Conservation (phyloP, 805 yeast species). For the Priceomyces castillae region DNA sequence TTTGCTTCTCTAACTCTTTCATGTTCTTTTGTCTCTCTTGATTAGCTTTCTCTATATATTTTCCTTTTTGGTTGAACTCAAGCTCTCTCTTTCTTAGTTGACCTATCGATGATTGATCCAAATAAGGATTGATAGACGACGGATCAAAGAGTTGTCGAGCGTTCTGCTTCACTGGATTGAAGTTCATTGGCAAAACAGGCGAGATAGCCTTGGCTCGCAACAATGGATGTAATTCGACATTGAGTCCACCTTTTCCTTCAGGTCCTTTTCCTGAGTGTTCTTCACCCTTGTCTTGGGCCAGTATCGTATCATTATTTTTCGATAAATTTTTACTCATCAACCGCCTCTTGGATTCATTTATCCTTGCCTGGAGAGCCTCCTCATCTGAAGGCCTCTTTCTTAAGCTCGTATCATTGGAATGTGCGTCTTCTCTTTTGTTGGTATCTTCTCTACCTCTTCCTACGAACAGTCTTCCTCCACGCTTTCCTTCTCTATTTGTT, state of each 20-base stretch:
- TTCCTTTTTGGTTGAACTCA: conserved; percentile 61
- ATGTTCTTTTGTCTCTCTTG: conserved; percentile 48
- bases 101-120: conserved; percentile 22
- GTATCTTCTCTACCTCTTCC: not conserved
- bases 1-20: too few species aligned
- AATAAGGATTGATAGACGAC: conserved; percentile 36
- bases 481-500: not conserved
- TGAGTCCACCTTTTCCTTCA: conserved; percentile 26
- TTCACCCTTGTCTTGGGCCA: not conserved
- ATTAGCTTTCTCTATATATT: conserved; percentile 53
- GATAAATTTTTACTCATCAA: not conserved
- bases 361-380: conserved; percentile 2
- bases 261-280: not conserved
- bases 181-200: conserved; percentile 23
- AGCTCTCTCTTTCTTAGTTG: conserved; percentile 36
- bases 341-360: conserved; percentile 3
- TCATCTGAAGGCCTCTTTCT: not conserved
- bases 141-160: conserved; percentile 31
- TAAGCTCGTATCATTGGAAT: not conserved
- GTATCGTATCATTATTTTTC: not conserved
- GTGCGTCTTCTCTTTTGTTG: not conserved
- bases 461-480: not conserved
- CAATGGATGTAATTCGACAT: conserved; percentile 38
- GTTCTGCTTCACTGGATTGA: conserved; percentile 30
- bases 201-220: conserved; percentile 25